Base-by-base conservation (phyloP, 225 moss, liverwort and hornwort species). In the Asterella californica region DNA sequence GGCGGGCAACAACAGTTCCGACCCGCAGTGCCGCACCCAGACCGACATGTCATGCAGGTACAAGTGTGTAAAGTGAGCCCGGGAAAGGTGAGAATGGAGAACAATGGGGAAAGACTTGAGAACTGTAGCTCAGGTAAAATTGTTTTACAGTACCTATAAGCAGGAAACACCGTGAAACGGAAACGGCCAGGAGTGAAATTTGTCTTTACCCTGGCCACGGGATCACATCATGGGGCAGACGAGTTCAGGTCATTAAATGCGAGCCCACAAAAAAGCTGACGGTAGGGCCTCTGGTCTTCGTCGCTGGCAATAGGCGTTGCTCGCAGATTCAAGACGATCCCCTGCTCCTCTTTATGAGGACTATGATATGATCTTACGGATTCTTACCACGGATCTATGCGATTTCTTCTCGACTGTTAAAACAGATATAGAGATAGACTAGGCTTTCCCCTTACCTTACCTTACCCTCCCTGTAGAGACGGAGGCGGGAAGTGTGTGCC, bases 271-370 rank as follows among this genome's bases (percentile, higher is more conserved):
- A 72, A 70, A 72, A 49, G 72, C 72, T 72, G 72, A 72, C 47
- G 72, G 72, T 48, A 49, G 48, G 27, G 19, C 25, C 46, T 49
- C 22, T 57, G 57, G 45, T 45, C 45, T 45, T 72, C 2, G 25
- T 45, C 45, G 19, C 24, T 45, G 46, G 47, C n/a, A 19, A 70
- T 36, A 46, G 45, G 70, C 70, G 24, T 70, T n/a, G 45, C 70
- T 46, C 19, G 34, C 68, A 46, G 42, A 70, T 42, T 42, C 70
- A 10, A 67, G 67, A 67, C 67, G 30, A 67, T 36, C 33, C 67
- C 34, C 32, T 67, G 69, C 69, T 70, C 38, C 42, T 70, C 72
- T 72, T 72, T 72, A 72, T 72, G 70, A 70, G 70, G 64, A 67
- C 45, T 72, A 47, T 47, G 72, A 72, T 49, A 42, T 42, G 42